Percentiles rank a stretch among this genome's conserved stretches.
Evolutionary conservation across 306 rosid species (phyloP).

Genomic region (Luffa aegyptiaca): DNA sequence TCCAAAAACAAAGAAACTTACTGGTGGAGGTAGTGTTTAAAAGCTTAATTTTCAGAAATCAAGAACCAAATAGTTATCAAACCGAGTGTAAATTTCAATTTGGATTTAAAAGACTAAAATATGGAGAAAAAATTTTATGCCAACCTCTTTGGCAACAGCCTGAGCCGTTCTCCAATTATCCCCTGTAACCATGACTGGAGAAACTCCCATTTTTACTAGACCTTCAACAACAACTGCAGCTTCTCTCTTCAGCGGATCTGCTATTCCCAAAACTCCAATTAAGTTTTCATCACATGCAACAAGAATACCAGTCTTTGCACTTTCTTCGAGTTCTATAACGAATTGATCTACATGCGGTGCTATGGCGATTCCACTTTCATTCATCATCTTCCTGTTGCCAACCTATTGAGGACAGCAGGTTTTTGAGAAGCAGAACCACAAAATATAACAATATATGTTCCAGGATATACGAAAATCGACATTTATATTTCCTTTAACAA

Average conservation of each 20-base stretch:
- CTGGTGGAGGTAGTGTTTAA: no score
- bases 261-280: slow-evolving; percentile 80
- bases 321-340: slow-evolving; percentile 76
- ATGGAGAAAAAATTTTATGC: slow-evolving; percentile 13
- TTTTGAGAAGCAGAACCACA: slow-evolving; percentile 21
- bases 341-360: slow-evolving; percentile 58
- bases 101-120: not conserved
- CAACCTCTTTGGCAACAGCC: slow-evolving; percentile 83
- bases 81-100: not conserved
- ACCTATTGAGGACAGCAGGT: slow-evolving; percentile 41
- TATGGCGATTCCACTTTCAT: slow-evolving; percentile 58
- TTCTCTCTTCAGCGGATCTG: slow-evolving; percentile 94
- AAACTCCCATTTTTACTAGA: slow-evolving; percentile 80
- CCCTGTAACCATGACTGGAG: slow-evolving; percentile 90
- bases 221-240: slow-evolving; percentile 87
- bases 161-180: slow-evolving; percentile 96
- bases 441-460: slow-evolving; percentile 2
- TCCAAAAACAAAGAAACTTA: no score
- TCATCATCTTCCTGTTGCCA: slow-evolving; percentile 87
- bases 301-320: slow-evolving; percentile 82
- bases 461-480: not conserved
- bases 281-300: slow-evolving; percentile 51
- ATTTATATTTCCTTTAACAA: not conserved
- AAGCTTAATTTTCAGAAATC: no score
- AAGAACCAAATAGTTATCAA: no score